Conservation (phyloP, 1,284 basidiomycete species). For the Trametes versicolor region DNA sequence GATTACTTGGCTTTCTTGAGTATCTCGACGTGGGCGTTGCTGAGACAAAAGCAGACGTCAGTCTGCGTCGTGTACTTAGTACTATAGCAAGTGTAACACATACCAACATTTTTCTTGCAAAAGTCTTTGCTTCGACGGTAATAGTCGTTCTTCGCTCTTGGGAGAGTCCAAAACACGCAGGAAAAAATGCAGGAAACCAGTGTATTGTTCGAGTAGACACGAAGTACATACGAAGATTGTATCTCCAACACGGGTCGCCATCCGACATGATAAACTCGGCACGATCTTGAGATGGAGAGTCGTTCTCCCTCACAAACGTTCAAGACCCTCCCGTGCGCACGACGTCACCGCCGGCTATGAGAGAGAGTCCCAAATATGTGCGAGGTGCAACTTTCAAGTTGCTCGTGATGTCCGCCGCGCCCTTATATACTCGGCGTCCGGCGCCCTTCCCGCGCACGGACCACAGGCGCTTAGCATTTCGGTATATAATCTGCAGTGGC, state of each 20-base stretch:
- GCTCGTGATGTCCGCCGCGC: slow-evolving; percentile 5
- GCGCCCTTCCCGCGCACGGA: slow-evolving; percentile 61
- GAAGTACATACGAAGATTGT: slow-evolving; percentile 42
- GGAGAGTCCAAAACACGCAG: background rate
- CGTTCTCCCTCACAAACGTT: slow-evolving; percentile 59
- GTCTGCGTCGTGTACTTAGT: background rate
- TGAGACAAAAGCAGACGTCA: background rate
- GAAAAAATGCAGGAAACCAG: background rate
- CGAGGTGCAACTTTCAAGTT: slow-evolving; percentile 75
- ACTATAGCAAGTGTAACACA: too few relatives aligned
- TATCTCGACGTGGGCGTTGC: background rate
- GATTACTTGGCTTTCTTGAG: slow-evolving; percentile 59
- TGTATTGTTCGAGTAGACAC: background rate
- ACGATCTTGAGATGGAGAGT: slow-evolving; percentile 60
- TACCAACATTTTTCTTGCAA: too few relatives aligned
- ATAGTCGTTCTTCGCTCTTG: too few relatives aligned
- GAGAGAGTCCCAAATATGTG: slow-evolving; percentile 72
- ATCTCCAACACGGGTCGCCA: slow-evolving; percentile 66
- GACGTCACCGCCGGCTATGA: slow-evolving; percentile 28
- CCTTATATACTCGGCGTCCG: slow-evolving; percentile 17
- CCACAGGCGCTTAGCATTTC: slow-evolving; percentile 46
- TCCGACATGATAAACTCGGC: slow-evolving; percentile 47
- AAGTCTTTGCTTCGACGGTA: too few relatives aligned
- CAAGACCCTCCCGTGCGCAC: slow-evolving; percentile 57
- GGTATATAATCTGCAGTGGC: slow-evolving; percentile 38